A percentile compares a stretch with the other conserved stretches of the same genome.
Conservation (phyloP, 306 rosid species). For the Gynostemma pentaphyllum region DNA sequence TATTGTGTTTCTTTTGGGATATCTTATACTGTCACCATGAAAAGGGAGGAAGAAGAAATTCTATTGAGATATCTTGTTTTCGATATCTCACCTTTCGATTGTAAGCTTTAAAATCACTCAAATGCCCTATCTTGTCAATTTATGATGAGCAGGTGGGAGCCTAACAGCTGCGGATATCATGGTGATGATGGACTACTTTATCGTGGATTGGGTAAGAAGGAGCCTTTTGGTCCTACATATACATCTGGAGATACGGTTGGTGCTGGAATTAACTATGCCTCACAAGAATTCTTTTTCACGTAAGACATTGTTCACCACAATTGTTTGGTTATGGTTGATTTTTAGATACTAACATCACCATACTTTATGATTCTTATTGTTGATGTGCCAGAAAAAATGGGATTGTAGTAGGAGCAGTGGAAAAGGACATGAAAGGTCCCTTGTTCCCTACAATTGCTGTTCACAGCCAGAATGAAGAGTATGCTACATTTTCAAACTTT, state of each 20-base stretch:
- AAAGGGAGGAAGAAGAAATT: not conserved
- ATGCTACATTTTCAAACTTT: conserved; percentile 18
- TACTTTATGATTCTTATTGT: conserved; percentile 11
- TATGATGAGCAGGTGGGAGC: conserved; percentile 62
- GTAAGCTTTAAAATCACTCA: not conserved
- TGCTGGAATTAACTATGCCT: conserved; percentile 82
- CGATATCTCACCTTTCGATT: not conserved
- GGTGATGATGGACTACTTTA: conserved; percentile 93
- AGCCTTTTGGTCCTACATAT: conserved; percentile 77
- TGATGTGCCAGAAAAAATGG: conserved; percentile 70
- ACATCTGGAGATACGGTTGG: conserved; percentile 85
- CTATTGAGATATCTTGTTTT: not conserved
- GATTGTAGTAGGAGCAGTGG: conserved; percentile 58
- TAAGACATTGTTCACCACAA: conserved; percentile 19
- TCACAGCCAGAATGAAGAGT: conserved; percentile 99
- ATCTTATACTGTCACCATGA: not conserved
- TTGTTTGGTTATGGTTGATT: not conserved
- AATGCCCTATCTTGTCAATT: not conserved
- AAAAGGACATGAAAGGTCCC: conserved; percentile 74
- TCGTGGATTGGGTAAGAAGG: conserved; percentile 66
- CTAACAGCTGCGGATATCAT: conserved; percentile 92
- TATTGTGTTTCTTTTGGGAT: not conserved
- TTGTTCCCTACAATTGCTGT: conserved; percentile 88
- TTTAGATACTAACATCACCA: not conserved
- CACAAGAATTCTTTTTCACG: conserved; percentile 92